These are phyloP conservation scores for Aspergillus vadensis DNA, from an alignment of 2,329 filamentous ascomycete species.

Conservation along the genomic window DNA sequence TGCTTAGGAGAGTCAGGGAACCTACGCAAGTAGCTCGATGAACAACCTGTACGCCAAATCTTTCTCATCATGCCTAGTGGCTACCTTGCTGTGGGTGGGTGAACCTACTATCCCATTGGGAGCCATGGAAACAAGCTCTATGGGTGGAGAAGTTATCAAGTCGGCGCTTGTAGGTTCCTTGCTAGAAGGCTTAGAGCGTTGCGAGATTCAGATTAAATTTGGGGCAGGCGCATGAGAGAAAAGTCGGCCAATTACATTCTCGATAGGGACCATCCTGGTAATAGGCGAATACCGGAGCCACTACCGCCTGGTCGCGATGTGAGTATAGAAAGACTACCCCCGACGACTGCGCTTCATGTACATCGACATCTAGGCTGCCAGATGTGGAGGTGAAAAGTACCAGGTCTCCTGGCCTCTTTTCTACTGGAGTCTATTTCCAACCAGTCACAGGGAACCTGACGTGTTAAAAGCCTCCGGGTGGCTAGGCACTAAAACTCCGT, in stretches of 20 bases:
- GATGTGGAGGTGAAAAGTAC: not conserved
- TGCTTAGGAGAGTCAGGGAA: not conserved
- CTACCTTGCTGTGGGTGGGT: not conserved
- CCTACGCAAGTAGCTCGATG: conserved; percentile 35
- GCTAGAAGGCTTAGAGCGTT: too few relatives aligned
- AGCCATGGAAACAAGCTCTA: conserved; percentile 7
- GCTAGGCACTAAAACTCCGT: conserved; percentile 17
- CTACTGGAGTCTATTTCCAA: not conserved
- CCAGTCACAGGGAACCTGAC: not conserved
- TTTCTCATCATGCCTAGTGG: not conserved
- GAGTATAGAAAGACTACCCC: not conserved
- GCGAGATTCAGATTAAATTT: too few relatives aligned
- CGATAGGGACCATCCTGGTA: not conserved
- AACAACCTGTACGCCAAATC: conserved; percentile 26
- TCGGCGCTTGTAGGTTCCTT: too few relatives aligned
- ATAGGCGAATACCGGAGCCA: not conserved
- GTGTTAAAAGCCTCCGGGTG: conserved; percentile 1
- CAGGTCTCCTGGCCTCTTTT: not conserved
- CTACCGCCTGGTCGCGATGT: not conserved
- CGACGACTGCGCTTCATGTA: not conserved
- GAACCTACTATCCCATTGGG: not conserved
- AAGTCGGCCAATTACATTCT: not conserved
- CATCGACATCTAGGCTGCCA: too few relatives aligned
- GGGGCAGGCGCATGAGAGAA: too few relatives aligned
- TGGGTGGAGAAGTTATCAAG: not conserved